phyloP scores from a whole-genome alignment of 495 filamentous ascomycete species.

The Aspergillus asperescens region DNA sequence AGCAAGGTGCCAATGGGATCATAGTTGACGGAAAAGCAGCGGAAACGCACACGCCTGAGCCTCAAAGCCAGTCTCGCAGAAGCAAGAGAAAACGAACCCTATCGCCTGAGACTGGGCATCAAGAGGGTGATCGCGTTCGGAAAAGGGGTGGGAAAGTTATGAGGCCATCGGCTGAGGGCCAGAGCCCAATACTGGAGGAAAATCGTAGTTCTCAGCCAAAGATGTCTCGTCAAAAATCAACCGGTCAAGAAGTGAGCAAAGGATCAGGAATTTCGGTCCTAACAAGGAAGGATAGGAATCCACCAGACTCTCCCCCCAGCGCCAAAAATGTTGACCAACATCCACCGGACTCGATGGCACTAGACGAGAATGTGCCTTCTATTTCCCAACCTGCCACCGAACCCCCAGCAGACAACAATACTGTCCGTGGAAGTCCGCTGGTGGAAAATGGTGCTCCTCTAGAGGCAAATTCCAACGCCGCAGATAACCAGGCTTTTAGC shows the following conservation, averaged over 20 bases:
- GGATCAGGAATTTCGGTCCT: too few species aligned
- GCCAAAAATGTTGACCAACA: too few species aligned
- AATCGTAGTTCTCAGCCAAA: neutral
- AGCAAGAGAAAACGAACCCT: slow-evolving; percentile 13
- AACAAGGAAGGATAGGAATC: neutral
- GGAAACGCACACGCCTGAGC: neutral
- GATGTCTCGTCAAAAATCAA: neutral
- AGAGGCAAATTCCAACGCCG: too few species aligned
- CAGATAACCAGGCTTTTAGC: neutral
- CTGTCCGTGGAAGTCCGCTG: neutral
- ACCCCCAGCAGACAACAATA: neutral
- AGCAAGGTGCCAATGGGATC: neutral
- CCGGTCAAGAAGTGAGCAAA: neutral
- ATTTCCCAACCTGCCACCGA: neutral
- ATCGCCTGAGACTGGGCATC: slow-evolving; percentile 2
- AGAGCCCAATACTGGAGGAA: neutral
- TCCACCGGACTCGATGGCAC: too few species aligned
- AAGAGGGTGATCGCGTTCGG: neutral
- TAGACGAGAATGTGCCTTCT: neutral
- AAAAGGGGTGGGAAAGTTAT: neutral
- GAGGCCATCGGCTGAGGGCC: neutral
- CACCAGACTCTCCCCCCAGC: neutral
- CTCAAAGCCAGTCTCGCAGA: neutral
- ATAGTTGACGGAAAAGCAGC: neutral
- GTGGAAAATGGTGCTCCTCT: neutral